phyloP scores from a whole-genome alignment of 805 yeast genomes.

The Candida xiaguanensis region DNA sequence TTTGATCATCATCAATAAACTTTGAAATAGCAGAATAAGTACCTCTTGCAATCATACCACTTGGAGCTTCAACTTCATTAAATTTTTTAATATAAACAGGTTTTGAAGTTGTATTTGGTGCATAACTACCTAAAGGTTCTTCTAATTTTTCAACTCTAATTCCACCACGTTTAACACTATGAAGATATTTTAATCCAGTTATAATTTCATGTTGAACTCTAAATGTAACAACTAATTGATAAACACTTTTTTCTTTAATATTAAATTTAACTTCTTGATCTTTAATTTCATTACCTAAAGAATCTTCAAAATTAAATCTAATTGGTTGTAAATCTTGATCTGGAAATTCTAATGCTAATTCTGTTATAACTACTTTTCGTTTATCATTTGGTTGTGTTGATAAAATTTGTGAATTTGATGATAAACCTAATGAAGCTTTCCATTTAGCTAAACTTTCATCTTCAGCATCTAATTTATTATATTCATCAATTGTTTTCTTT shows the following conservation, averaged over 20 bases:
- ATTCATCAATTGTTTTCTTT: conserved; percentile 80
- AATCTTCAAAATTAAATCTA: conserved; percentile 62
- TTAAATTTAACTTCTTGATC: conserved; percentile 64
- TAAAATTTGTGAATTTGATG: conserved; percentile 48
- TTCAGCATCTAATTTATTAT: conserved; percentile 77
- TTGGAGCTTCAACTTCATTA: conserved; percentile 77
- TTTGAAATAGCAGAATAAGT: conserved; percentile 75
- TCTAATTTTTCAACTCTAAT: conserved; percentile 82
- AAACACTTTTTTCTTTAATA: conserved; percentile 75
- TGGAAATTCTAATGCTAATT: conserved; percentile 67
- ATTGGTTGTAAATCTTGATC: conserved; percentile 56
- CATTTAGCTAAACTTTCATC: conserved; percentile 89
- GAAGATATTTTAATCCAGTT: conserved; percentile 85
- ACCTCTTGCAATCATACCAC: conserved; percentile 87
- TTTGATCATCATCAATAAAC: conserved; percentile 83
- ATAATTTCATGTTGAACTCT: conserved; percentile 87
- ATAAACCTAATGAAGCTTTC: conserved; percentile 83
- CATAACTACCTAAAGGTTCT: conserved; percentile 86
- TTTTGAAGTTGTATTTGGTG: conserved; percentile 79
- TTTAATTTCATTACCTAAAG: conserved; percentile 49
- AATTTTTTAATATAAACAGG: conserved; percentile 66
- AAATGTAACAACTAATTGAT: conserved; percentile 70
- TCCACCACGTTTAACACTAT: conserved; percentile 81
- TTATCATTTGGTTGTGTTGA: conserved; percentile 70
- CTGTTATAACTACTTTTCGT: conserved; percentile 74